Base-by-base conservation (phyloP, 495 filamentous ascomycete species). In the Friedmanniomyces simplex region DNA sequence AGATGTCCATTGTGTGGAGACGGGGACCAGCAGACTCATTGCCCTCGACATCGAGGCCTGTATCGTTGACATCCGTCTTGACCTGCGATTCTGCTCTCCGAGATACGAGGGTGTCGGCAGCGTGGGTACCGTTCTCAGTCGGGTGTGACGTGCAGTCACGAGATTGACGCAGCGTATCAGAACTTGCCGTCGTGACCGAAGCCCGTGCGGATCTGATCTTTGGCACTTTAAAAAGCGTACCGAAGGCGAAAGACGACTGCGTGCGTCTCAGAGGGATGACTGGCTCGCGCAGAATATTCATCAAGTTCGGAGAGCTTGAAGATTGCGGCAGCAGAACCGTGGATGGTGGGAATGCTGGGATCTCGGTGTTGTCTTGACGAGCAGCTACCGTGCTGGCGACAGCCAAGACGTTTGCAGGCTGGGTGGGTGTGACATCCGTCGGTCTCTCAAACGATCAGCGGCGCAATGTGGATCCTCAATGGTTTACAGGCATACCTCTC, bases 1-100 rank as follows among this genome's bases (percentile, higher is more conserved):
- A 64, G 30, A 64, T 64, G n/a, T 56, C 46, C 61, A 64, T 60
- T 0, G 16, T 50, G 48, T 57, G 50, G 5, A 64, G 53, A 34
- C 50, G 57, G 16, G 54, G 13, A 37, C 48, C 55, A 13, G 7
- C 28, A 21, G 45, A 50, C 8, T 16, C 39, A 43, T 43, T 43
- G 39, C 5, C 39, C 18, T 3, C 14, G 14, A n/a, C 4, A 5
- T 43, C 14, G 5, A 6, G 39, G 18, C 28, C 28, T 3, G 28
- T 4, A 32, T 32, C 39, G 39, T 43, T 43, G 18, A 43, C 39
- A 43, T 32, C 4, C 28, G 28, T 4, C 28, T 32, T 32, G 28
- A 32, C 28, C 10, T 32, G 28, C 4, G 28, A 32, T 32, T 10
- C 10, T 32, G 28, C 28, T 3, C 28, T 10, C 28, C 4, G 28